These are phyloP conservation scores for Sesbania bispinosa DNA, from an alignment of 306 rosid species.

Conservation along the genomic window DNA sequence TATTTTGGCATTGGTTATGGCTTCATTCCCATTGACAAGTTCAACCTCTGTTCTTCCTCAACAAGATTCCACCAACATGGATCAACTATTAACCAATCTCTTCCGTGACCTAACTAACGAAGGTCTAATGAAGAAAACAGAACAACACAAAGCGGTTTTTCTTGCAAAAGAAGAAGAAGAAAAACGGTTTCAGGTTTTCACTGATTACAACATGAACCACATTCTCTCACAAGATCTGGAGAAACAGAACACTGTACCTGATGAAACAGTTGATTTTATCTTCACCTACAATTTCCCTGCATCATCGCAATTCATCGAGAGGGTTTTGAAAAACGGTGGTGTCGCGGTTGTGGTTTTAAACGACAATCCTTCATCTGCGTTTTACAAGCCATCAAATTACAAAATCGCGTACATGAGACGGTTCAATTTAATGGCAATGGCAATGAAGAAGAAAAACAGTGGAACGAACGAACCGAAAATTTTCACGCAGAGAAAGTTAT, in stretches of 20 bases:
- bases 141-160: conserved; percentile 22
- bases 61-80: background rate
- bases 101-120: conserved; percentile 54
- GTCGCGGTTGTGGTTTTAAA: conserved; percentile 20
- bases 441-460: conserved; percentile 50
- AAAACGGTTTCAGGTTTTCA: background rate
- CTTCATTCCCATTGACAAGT: conserved; percentile 32
- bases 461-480: background rate
- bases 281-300: conserved; percentile 30
- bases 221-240: conserved; percentile 25
- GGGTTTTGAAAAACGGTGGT: conserved; percentile 37
- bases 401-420: conserved; percentile 41
- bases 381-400: conserved; percentile 35
- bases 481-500: conserved; percentile 46
- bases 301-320: conserved; percentile 39
- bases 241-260: conserved; percentile 20
- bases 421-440: conserved; percentile 33
- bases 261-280: conserved; percentile 38
- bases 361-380: background rate
- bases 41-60: conserved; percentile 13
- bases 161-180: conserved; percentile 14
- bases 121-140: conserved; percentile 38
- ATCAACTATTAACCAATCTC: conserved; percentile 27
- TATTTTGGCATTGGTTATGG: conserved; percentile 38
- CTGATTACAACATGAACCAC: conserved; percentile 33